Evolutionary conservation across 2,329 filamentous ascomycete genomes (phyloP).

Genomic region (Pseudogymnoascus sp.): DNA sequence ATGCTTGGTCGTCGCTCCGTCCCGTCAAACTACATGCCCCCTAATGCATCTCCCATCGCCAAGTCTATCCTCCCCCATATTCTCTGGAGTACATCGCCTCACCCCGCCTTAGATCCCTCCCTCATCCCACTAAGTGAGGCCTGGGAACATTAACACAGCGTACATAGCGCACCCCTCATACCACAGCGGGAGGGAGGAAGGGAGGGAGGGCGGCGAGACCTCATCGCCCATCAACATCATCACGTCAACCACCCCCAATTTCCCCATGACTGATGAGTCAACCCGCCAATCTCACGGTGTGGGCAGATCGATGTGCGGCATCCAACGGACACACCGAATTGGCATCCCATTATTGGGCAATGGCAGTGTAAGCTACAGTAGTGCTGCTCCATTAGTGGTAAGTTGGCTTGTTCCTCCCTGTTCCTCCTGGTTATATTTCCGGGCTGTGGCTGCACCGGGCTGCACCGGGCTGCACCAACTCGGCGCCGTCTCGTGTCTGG

Average conservation of each 20-base stretch:
- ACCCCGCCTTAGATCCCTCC: not conserved
- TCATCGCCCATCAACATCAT: not conserved
- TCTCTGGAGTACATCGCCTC: not conserved
- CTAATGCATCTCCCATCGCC: not conserved
- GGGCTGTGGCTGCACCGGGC: not conserved
- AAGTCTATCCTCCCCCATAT: not conserved
- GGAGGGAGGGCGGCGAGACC: not conserved
- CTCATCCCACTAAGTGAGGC: not conserved
- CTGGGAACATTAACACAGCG: not conserved
- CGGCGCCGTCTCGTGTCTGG: not conserved
- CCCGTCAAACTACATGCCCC: not conserved
- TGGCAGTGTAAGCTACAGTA: slow-evolving; percentile 1
- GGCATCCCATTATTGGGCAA: not conserved
- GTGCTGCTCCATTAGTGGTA: not conserved
- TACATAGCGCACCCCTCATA: not conserved
- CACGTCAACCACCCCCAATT: not conserved
- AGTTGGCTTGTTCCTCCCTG: too few relatives aligned
- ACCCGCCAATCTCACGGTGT: not conserved
- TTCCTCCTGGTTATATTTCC: not conserved
- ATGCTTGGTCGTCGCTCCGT: not conserved
- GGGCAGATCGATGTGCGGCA: not conserved
- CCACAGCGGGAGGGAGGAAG: not conserved
- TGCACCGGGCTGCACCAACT: not conserved
- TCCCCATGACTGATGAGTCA: not conserved
- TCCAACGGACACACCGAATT: not conserved